Evolutionary conservation across 2,329 filamentous ascomycete species (phyloP).

Genomic region (Fusarium humuli): DNA sequence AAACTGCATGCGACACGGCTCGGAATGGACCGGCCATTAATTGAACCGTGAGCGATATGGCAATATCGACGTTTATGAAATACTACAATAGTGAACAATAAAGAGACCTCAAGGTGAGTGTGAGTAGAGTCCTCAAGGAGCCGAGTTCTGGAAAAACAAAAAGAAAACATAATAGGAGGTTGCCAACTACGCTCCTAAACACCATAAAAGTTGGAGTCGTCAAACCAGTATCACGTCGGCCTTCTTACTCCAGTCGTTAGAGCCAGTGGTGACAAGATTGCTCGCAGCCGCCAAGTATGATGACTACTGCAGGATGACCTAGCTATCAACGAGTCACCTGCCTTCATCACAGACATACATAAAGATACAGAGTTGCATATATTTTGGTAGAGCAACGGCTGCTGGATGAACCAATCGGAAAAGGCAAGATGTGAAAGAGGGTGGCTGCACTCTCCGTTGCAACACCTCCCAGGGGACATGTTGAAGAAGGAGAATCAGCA

Average conservation of each 20-base stretch:
- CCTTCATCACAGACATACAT: neutral
- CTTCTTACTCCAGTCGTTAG: neutral
- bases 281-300: neutral
- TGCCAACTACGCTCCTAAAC: too few species aligned
- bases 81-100: neutral
- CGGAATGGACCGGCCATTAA: neutral
- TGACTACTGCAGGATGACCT: neutral
- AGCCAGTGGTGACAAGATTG: neutral
- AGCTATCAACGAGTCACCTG: neutral
- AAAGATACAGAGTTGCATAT: constrained; percentile 21
- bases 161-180: neutral
- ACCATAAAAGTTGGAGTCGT: neutral
- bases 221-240: neutral
- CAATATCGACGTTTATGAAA: neutral
- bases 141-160: too few species aligned
- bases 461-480: neutral
- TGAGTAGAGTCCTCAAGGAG: too few species aligned
- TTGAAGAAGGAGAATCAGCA: neutral
- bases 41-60: neutral
- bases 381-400: constrained; percentile 2
- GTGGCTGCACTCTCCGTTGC: neutral
- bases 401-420: constrained; percentile 18
- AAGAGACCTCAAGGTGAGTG: too few species aligned
- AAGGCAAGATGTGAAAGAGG: neutral
- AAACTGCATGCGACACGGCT: constrained; percentile 21